Evolutionary conservation across 331 rosid species (phyloP).

Genomic region (Cydonia oblonga): DNA sequence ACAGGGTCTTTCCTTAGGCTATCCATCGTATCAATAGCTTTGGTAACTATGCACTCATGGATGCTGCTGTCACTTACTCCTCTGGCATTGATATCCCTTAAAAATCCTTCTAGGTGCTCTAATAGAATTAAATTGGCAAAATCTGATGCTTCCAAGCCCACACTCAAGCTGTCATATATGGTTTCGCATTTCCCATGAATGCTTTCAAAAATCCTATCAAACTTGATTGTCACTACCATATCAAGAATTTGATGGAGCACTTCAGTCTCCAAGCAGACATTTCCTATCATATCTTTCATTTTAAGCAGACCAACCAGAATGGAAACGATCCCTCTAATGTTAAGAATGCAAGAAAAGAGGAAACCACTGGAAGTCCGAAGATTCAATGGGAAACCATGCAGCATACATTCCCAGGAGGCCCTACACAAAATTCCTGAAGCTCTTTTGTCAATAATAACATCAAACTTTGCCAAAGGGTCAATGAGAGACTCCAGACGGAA

Average conservation of each 20-base stretch:
- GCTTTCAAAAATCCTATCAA: slow-evolving; percentile 61
- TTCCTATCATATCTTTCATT: slow-evolving; percentile 30
- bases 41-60: slow-evolving; percentile 68
- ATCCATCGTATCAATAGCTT: slow-evolving; percentile 56
- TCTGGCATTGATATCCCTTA: slow-evolving; percentile 53
- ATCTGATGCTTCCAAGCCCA: slow-evolving; percentile 48
- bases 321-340: slow-evolving; percentile 51
- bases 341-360: slow-evolving; percentile 70
- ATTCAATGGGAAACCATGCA: slow-evolving; percentile 83
- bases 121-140: slow-evolving; percentile 44
- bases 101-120: slow-evolving; percentile 76
- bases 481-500: slow-evolving; percentile 55
- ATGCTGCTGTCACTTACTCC: slow-evolving; percentile 45
- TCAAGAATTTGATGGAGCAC: slow-evolving; percentile 52
- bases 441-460: slow-evolving; percentile 46
- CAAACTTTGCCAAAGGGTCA: slow-evolving; percentile 53
- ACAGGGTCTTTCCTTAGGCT: slow-evolving; percentile 59
- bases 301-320: slow-evolving; percentile 59
- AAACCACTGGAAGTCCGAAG: slow-evolving; percentile 47
- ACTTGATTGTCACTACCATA: slow-evolving; percentile 54
- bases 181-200: slow-evolving; percentile 68
- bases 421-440: slow-evolving; percentile 39
- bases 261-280: slow-evolving; percentile 39
- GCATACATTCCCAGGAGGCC: slow-evolving; percentile 58
- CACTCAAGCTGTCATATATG: slow-evolving; percentile 46